Evolutionary conservation across 2,329 filamentous ascomycete genomes (phyloP), one percentile per base, ranked within the genome.

Genomic region (Aspergillus sp.): DNA sequence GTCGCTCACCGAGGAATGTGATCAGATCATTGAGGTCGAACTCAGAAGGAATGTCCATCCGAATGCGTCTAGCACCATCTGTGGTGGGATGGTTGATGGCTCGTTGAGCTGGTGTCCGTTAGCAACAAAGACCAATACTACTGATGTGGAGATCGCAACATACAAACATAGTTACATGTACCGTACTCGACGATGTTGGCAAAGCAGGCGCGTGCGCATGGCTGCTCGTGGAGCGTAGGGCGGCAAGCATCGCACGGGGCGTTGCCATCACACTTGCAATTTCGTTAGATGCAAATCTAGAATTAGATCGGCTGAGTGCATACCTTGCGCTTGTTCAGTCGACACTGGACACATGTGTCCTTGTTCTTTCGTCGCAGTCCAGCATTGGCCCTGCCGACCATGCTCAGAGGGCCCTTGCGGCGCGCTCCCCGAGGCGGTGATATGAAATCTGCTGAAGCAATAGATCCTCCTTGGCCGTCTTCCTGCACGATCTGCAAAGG

Each of bases 141-240:
- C 38, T 42, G 8, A 21, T 30, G 41, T 17, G 19, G 15, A 19
- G 10, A 50, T 36, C 11, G 32, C 32, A 11, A 44, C 75, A 57
- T 72, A 80, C 78, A 80, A 52, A 80, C 76, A 59, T 79, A 79
- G 59, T 81, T 80, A 66, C 77, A 79, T 4, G 77, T 78, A 42
- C 77, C 78, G 42, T 75, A 77, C 60, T 78, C 75, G 23, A 80
- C 75, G 54, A 80, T 76, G 54, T 74, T 78, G 19, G 76, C 72
- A 59, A 81, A 81, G 60, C 78, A 77, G 27, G 78, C 77, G 30
- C 71, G 73, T 7, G 77, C 76, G 62, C 78, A 81, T 10, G 78
- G 77, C 56, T 79, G 77, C 54, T 78, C 75, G 58, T 77, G 72
- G 17, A 78, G 70, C 6, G 76, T 77, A 17, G 75, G 76, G 10